Evolutionary conservation across 768 basidiomycete species (phyloP), one percentile per base, ranked within the genome.

Genomic region (Exsudoporus frostii): DNA sequence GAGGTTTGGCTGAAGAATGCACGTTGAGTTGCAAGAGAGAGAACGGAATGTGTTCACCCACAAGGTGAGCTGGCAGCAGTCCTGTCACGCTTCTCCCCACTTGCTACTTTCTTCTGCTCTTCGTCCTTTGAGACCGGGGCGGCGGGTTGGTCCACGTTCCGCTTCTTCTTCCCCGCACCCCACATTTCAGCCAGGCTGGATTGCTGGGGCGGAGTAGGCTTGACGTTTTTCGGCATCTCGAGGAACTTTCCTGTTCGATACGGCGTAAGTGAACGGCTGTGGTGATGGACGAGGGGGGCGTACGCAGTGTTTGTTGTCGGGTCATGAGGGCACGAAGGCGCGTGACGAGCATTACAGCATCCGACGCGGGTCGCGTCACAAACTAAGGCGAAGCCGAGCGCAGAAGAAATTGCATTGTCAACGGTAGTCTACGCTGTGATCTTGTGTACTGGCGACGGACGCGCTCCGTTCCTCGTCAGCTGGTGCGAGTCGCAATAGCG

Each of bases 171-270:
- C 70, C 80, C 80, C 60, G 71, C 74, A 10, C 74, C 76, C 88
- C 88, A 92, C 74, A 90, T 77, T 50, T 90, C 87, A 51, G 81
- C 76, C 36, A 93, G 79, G 62, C 75, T 90, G n/a, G 89, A 76
- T 66, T 93, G 90, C 53, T 90, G 88, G 7, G 85, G 82, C 0
- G 86, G 85, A 4, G 84, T 68, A 27, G 81, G 66, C 69, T 88
- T 90, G n/a, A 65, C 58, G 27, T 77, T 77, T 57, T 78, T 78
- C 0, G 90, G 87, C 86, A 90, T 88, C 53, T 78, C 74, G 50
- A 91, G 83, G 57, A 90, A 92, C 63, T 81, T 88, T 34, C 84
- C 89, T 92, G 56, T 9, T 34, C 32, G 36, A 30, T 38, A 39
- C 3, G 15, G 37, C 19, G 29, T 45, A 24, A 36, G 37, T 51